Evolutionary conservation across 495 filamentous ascomycete genomes (phyloP).

Genomic region (Apiosordaria backusii): DNA sequence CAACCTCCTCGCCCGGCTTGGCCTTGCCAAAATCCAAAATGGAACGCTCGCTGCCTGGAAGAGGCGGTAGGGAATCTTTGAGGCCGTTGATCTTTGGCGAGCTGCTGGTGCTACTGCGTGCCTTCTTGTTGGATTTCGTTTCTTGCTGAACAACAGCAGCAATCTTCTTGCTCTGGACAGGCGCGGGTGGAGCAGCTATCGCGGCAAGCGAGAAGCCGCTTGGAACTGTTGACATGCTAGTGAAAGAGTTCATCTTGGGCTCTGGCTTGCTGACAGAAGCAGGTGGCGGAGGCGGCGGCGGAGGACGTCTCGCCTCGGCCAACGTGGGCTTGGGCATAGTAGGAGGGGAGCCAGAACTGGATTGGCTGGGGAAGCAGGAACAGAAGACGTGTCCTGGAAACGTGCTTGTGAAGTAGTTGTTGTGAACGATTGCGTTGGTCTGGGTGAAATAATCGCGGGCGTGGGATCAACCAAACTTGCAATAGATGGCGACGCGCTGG

Average conservation of each 20-base stretch:
- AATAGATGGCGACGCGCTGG: slow-evolving; percentile 85
- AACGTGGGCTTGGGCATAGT: slow-evolving; percentile 35
- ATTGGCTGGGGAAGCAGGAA: slow-evolving; percentile 33
- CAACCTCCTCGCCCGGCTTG: slow-evolving; percentile 45
- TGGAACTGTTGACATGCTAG: slow-evolving; percentile 32
- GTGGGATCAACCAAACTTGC: slow-evolving; percentile 82
- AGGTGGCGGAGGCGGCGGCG: slow-evolving; percentile 29
- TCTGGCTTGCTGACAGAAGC: slow-evolving; percentile 18
- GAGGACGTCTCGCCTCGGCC: slow-evolving; percentile 34
- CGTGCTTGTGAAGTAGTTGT: slow-evolving; percentile 28
- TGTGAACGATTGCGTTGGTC: slow-evolving; percentile 42
- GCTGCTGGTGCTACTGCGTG: slow-evolving; percentile 37
- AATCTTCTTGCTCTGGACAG: slow-evolving; percentile 33
- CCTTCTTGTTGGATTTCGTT: slow-evolving; percentile 41
- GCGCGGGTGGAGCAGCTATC: slow-evolving; percentile 11
- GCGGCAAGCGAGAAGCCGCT: not conserved
- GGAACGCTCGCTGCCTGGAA: slow-evolving; percentile 43
- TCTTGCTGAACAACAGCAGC: slow-evolving; percentile 33
- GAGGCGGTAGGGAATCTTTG: slow-evolving; percentile 35
- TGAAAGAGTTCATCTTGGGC: slow-evolving; percentile 39
- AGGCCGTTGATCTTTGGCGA: slow-evolving; percentile 39
- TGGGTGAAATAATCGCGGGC: slow-evolving; percentile 42
- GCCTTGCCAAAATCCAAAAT: slow-evolving; percentile 51
- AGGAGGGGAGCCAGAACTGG: slow-evolving; percentile 27
- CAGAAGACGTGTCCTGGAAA: slow-evolving; percentile 28